Evolutionary conservation across 805 yeast genomes (phyloP).

Genomic region (Hanseniaspora guilliermondii): DNA sequence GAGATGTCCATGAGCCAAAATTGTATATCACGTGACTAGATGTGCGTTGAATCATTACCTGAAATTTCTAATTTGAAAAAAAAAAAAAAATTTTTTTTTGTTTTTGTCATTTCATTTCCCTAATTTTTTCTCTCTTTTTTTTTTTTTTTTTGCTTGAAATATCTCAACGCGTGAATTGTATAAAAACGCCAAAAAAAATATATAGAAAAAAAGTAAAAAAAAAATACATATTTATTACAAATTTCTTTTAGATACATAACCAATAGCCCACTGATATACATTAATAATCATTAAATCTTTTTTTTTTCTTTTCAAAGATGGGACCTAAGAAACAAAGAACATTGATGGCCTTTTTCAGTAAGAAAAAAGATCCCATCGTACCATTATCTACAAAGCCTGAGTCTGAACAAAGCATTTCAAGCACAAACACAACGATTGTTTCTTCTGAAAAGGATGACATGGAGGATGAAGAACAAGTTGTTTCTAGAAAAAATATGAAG

Average conservation of each 20-base stretch:
- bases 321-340: slow-evolving; percentile 27
- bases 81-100: too few relatives aligned
- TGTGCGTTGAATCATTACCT: too few relatives aligned
- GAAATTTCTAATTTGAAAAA: too few relatives aligned
- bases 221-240: too few relatives aligned
- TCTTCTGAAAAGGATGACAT: background rate
- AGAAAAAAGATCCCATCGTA: slow-evolving; percentile 15
- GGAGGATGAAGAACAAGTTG: background rate
- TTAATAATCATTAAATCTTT: too few relatives aligned
- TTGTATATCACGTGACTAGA: too few relatives aligned
- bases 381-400: background rate
- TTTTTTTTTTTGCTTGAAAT: background rate
- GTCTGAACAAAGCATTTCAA: background rate
- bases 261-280: too few relatives aligned
- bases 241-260: too few relatives aligned
- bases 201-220: background rate
- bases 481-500: background rate
- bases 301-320: too few relatives aligned
- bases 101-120: too few relatives aligned
- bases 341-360: slow-evolving; percentile 27
- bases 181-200: background rate
- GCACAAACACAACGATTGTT: background rate
- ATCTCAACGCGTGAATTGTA: background rate
- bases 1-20: too few relatives aligned
- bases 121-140: background rate